phyloP scores from a whole-genome alignment of 805 yeast genomes.

The Grigorovia humatica region DNA sequence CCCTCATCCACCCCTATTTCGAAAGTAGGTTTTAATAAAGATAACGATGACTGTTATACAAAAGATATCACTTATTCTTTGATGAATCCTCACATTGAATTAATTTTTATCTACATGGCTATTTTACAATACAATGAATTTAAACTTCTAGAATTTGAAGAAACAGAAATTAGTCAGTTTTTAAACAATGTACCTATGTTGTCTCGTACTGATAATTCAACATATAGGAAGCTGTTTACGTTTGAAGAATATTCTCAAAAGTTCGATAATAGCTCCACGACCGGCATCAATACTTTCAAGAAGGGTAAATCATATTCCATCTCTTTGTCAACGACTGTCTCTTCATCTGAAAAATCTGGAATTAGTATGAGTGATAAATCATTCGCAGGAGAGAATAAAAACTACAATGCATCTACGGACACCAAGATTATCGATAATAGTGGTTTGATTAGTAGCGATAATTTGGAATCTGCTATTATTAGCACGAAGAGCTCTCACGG shows the following conservation, averaged over 20 bases:
- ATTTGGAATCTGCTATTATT: neutral
- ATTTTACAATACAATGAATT: slow-evolving; percentile 71
- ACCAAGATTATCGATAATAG: neutral
- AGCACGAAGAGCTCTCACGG: neutral
- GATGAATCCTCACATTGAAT: slow-evolving; percentile 65
- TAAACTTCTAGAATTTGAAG: slow-evolving; percentile 76
- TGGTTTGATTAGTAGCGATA: neutral
- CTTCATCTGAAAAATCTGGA: neutral
- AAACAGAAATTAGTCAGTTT: slow-evolving; percentile 75
- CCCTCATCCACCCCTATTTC: neutral
- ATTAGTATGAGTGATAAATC: neutral
- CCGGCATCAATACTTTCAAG: neutral
- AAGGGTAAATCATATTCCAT: neutral
- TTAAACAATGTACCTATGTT: slow-evolving; percentile 40
- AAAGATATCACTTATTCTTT: slow-evolving; percentile 30
- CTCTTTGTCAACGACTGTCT: neutral
- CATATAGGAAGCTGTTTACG: slow-evolving; percentile 20
- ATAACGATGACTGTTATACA: slow-evolving; percentile 1
- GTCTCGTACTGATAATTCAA: slow-evolving; percentile 25
- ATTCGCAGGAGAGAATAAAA: neutral
- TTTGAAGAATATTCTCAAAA: slow-evolving; percentile 1
- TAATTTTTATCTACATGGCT: slow-evolving; percentile 67
- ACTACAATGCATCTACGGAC: neutral
- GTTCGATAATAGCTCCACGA: neutral
- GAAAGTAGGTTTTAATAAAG: neutral